A percentile compares a stretch with the other conserved stretches of the same genome.
Evolutionary conservation across 208 protist genomes (phyloP).

Genomic region (Acanthamoeba royreba): DNA sequence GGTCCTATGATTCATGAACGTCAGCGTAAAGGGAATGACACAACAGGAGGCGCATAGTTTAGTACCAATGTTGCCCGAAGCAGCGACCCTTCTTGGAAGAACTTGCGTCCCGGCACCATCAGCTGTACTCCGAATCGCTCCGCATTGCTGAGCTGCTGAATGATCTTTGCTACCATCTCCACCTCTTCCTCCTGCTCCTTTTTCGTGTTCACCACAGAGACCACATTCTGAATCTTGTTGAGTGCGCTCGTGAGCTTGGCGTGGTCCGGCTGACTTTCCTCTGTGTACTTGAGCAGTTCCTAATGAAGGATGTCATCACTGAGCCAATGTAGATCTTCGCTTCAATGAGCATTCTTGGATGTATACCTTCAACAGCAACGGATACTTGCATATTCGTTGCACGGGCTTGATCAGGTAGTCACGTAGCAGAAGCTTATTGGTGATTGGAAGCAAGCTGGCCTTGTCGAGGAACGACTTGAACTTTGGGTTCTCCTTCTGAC

Average conservation of each 20-base stretch:
- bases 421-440: not conserved
- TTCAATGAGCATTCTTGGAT: too few relatives aligned
- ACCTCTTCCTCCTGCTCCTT: not conserved
- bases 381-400: constrained; percentile 8
- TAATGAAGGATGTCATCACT: too few relatives aligned
- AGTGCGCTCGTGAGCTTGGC: not conserved
- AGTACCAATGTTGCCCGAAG: not conserved
- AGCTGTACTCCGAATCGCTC: not conserved
- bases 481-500: not conserved
- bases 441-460: not conserved
- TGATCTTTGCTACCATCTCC: not conserved
- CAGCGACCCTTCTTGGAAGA: not conserved
- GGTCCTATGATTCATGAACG: not conserved
- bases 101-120: not conserved
- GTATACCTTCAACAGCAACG: not conserved
- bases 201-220: not conserved
- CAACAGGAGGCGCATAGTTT: not conserved
- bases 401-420: constrained; percentile 40
- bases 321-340: too few relatives aligned
- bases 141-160: not conserved
- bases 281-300: not conserved
- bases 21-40: not conserved
- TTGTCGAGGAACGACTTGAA: not conserved
- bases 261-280: not conserved
- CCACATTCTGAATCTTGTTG: not conserved